phyloP scores from a whole-genome alignment of 306 rosid genomes.

The Begonia masoniana region DNA sequence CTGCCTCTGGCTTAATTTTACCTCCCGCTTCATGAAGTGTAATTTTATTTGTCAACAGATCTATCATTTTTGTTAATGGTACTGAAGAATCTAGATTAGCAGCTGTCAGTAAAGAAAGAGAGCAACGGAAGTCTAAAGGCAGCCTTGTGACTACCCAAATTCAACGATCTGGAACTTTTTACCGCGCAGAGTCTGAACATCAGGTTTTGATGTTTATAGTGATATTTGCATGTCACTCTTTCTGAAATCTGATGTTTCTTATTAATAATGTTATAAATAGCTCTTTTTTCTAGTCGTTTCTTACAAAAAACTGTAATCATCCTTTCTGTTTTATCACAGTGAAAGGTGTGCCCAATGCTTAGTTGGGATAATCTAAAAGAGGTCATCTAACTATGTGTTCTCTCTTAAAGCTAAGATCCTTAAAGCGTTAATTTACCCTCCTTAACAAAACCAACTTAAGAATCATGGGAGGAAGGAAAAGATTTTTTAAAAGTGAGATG shows the following conservation, averaged over 20 bases:
- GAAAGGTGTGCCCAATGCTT: not conserved
- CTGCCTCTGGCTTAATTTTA: conserved; percentile 6
- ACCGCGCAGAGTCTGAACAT: conserved; percentile 83
- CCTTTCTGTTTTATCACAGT: not conserved
- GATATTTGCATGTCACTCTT: not conserved
- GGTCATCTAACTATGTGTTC: no score
- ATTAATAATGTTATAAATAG: not conserved
- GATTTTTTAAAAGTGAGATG: no score
- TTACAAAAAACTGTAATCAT: no score
- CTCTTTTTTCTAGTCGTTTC: not conserved
- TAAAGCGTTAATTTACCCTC: no score
- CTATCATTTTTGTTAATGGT: conserved; percentile 71
- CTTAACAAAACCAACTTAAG: no score
- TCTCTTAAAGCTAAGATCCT: no score
- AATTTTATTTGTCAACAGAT: conserved; percentile 30
- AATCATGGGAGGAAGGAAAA: no score
- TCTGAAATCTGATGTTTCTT: not conserved
- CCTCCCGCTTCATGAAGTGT: conserved; percentile 7
- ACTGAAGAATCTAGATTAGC: conserved; percentile 79
- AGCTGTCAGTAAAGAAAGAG: conserved; percentile 65
- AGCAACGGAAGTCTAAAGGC: conserved; percentile 62
- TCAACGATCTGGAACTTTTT: conserved; percentile 53
- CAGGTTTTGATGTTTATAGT: conserved; percentile 37
- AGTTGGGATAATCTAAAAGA: no score
- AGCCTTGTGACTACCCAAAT: conserved; percentile 78